Percentiles rank a stretch among this genome's conserved stretches.
Evolutionary conservation across 257 asterid genomes (phyloP).

Genomic region (Solanum bulbocastanum): DNA sequence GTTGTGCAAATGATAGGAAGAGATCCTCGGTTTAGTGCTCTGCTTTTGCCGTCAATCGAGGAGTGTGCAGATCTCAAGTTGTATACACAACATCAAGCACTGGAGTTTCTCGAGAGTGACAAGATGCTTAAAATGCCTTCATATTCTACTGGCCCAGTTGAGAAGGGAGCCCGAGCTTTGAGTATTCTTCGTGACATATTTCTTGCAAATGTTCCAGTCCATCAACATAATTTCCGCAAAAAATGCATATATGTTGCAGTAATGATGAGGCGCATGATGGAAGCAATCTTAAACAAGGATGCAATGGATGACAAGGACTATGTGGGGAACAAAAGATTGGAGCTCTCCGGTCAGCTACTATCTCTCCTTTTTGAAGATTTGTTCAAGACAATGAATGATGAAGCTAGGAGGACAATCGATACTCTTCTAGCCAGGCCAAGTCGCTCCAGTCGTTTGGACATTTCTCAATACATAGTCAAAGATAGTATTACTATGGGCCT

Average conservation of each 20-base stretch:
- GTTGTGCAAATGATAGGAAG: conserved; percentile 97
- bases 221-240: conserved; percentile 58
- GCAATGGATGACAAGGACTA: conserved; percentile 98
- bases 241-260: conserved; percentile 94
- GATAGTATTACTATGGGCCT: conserved; percentile 51
- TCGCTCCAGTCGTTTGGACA: conserved; percentile 49
- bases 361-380: conserved; percentile 92
- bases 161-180: conserved; percentile 67
- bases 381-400: conserved; percentile 86
- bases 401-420: conserved; percentile 32
- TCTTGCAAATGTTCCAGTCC: conserved; percentile 79
- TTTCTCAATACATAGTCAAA: conserved; percentile 38
- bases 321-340: conserved; percentile 93
- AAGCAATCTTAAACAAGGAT: conserved; percentile 90
- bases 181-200: conserved; percentile 51
- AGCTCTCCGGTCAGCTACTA: conserved; percentile 82
- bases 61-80: conserved; percentile 62
- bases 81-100: conserved; percentile 63
- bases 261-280: conserved; percentile 96
- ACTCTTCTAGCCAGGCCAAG: conserved; percentile 19
- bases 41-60: conserved; percentile 91
- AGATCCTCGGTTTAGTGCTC: conserved; percentile 82
- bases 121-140: conserved; percentile 32
- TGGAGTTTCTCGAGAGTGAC: conserved; percentile 60
- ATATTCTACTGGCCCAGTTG: conserved; percentile 8